A percentile compares a stretch with the other conserved stretches of the same genome.
phyloP scores from a whole-genome alignment of 257 asterid species.

The Voacanga thouarsii region DNA sequence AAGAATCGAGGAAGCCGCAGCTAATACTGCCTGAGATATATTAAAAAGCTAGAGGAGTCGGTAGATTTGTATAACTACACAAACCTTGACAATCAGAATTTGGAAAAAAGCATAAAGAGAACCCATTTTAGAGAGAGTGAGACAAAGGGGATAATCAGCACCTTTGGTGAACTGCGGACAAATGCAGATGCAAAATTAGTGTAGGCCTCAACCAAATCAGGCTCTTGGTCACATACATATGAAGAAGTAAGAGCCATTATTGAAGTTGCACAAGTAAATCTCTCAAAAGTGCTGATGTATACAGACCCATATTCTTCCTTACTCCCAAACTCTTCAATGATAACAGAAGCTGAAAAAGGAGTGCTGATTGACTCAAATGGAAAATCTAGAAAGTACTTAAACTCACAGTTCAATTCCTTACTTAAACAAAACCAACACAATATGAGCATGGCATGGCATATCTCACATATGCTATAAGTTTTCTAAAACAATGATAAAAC shows the following conservation, averaged over 20 bases:
- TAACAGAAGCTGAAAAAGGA: slow-evolving; percentile 62
- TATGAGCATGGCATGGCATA: neutral
- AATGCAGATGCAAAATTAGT: slow-evolving; percentile 67
- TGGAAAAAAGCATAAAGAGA: slow-evolving; percentile 3
- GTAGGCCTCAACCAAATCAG: slow-evolving; percentile 91
- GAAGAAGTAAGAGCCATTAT: slow-evolving; percentile 84
- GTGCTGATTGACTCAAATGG: slow-evolving; percentile 24
- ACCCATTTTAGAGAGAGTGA: slow-evolving; percentile 10
- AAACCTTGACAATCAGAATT: neutral
- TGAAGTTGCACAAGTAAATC: slow-evolving; percentile 69
- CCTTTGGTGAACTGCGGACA: slow-evolving; percentile 75
- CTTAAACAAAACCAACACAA: slow-evolving; percentile 5
- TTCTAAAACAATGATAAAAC: neutral
- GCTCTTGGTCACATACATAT: slow-evolving; percentile 92
- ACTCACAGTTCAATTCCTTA: neutral
- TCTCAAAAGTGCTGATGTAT: slow-evolving; percentile 65
- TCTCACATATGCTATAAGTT: neutral
- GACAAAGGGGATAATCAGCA: slow-evolving; percentile 27
- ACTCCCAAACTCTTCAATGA: slow-evolving; percentile 78
- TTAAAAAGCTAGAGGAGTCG: neutral
- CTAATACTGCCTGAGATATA: slow-evolving; percentile 67
- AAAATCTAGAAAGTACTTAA: neutral
- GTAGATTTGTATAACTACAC: neutral
- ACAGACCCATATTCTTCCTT: slow-evolving; percentile 73
- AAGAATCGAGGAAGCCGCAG: slow-evolving; percentile 70